Evolutionary conservation across 1,284 basidiomycete species (phyloP), one percentile per base, ranked within the genome.

Genomic region (Sanghuangporus weigelae): DNA sequence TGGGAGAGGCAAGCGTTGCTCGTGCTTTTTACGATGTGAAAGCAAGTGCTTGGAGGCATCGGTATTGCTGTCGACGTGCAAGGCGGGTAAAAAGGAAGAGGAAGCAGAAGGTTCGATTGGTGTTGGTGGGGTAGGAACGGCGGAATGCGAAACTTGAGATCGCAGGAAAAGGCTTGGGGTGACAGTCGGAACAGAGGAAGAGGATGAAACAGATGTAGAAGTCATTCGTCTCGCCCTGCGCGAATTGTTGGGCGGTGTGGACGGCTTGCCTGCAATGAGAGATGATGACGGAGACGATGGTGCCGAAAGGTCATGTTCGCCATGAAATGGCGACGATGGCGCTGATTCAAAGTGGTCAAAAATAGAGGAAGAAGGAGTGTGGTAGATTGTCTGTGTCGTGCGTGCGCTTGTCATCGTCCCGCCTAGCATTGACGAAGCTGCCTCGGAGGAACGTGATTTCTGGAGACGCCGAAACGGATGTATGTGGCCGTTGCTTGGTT

Each of bases 361-460:
- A 55, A 89, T 66, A n/a, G 88, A 90, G 0, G 89, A 89, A 0
- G 85, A 82, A 7, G 90, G 88, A 0, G 89, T 91, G 71, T 90
- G 86, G 72, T 87, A 91, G 54, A 85, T 79, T 1, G 85, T 84
- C 7, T 83, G 71, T 2, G 79, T 79, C 0, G 86, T 85, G 44
- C 78, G 80, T 19, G 81, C 78, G 21, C 84, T 79, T 50, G 82
- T 78, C 72, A 84, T 73, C 11, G 84, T 86, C 55, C 81, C 81
- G 31, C 75, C 73, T 67, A 51, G 76, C 44, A 46, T 46, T 2
- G 44, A 46, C 72, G 63, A 54, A 58, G 73, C 26, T 5, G 26
- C 76, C 59, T 72, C 74, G 60, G 75, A 77, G 11, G 83, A 83
- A 59, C 75, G 76, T 2, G 78, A 79, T 62, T 77, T 75, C 7